Conservation (phyloP, 179 eudicot genomes). For the Spergularia azorica region DNA sequence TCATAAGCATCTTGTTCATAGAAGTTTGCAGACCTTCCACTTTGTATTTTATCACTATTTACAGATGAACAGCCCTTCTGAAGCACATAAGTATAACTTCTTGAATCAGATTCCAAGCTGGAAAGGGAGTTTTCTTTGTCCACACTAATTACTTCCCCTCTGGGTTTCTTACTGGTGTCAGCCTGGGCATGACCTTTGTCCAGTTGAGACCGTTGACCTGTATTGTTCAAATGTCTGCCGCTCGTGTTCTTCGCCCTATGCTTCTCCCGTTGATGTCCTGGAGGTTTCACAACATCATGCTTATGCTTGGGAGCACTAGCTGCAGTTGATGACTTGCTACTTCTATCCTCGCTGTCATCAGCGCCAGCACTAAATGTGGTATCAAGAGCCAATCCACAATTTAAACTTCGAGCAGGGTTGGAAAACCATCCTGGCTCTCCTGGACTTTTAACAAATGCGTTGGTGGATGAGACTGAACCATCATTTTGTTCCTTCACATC, state of each 20-base stretch:
- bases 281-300: slow-evolving; percentile 27
- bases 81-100: slow-evolving; percentile 63
- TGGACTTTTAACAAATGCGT: slow-evolving; percentile 28
- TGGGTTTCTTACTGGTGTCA: slow-evolving; percentile 61
- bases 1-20: slow-evolving; percentile 48
- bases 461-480: neutral
- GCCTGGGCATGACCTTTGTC: slow-evolving; percentile 38
- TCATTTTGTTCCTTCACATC: slow-evolving; percentile 23
- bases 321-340: slow-evolving; percentile 76
- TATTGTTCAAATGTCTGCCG: slow-evolving; percentile 33
- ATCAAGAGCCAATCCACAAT: slow-evolving; percentile 28
- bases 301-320: slow-evolving; percentile 60
- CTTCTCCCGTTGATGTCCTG: slow-evolving; percentile 41
- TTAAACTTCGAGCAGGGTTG: slow-evolving; percentile 27
- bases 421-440: slow-evolving; percentile 22
- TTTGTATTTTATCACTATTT: slow-evolving; percentile 42
- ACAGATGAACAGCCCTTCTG: slow-evolving; percentile 45
- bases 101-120: slow-evolving; percentile 79
- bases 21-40: slow-evolving; percentile 35
- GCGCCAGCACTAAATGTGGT: slow-evolving; percentile 46
- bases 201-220: slow-evolving; percentile 32
- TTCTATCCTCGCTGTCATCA: slow-evolving; percentile 67
- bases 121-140: slow-evolving; percentile 72
- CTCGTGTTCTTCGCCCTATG: slow-evolving; percentile 34
- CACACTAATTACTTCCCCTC: slow-evolving; percentile 47